These are phyloP conservation scores for Botrytis cinerea DNA, from an alignment of 2,329 filamentous ascomycete species.

Conservation along the genomic window DNA sequence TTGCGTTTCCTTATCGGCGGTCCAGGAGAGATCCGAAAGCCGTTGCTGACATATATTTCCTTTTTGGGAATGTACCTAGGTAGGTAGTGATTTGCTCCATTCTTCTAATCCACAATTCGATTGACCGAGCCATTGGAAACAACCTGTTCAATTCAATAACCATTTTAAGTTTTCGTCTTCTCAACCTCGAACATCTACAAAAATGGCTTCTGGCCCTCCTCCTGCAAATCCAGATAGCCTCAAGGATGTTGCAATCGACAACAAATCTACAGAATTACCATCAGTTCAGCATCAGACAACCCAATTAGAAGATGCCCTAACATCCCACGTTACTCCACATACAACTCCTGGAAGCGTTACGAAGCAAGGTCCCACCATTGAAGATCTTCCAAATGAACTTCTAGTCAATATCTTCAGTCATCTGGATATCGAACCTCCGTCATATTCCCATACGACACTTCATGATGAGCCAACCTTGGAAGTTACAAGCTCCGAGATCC, in stretches of 20 bases:
- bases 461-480: constrained; percentile 51
- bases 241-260: not conserved
- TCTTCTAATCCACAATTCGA: not conserved
- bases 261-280: not conserved
- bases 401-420: constrained; percentile 58
- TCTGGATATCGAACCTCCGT: constrained; percentile 53
- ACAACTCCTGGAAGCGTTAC: not conserved
- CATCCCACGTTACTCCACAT: constrained; percentile 8
- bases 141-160: not conserved
- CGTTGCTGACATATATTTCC: constrained; percentile 8
- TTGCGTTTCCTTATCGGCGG: not conserved
- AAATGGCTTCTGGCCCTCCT: not conserved
- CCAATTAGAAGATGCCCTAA: not conserved
- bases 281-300: not conserved
- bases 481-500: constrained; percentile 45
- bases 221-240: not conserved
- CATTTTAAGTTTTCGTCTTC: not conserved
- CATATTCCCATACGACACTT: constrained; percentile 46
- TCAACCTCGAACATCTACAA: not conserved
- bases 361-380: constrained; percentile 24
- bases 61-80: not conserved
- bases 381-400: constrained; percentile 60
- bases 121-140: not conserved
- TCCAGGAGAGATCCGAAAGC: not conserved
- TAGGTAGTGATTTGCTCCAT: not conserved